Base-by-base conservation (phyloP, 2,329 filamentous ascomycete species). In the Venturia asperata region DNA sequence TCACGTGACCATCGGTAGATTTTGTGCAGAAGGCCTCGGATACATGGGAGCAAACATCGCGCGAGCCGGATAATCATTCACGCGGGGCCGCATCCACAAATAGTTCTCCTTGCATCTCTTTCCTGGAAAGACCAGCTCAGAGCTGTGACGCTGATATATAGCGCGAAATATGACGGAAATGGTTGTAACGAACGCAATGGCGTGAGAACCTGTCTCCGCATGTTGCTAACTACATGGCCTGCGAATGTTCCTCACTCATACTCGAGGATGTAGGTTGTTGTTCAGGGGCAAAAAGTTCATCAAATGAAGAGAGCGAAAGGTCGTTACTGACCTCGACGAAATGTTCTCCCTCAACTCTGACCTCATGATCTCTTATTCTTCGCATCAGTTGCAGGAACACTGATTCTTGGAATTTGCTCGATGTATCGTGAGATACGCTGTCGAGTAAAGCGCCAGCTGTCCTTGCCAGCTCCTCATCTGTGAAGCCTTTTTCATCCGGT, bases 351-450 rank as follows among this genome's bases (percentile, higher is more conserved):
- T 90, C 82, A 45, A 94, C 85, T 61, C 83, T 83, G 17, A 92
- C 85, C 76, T 94, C 87, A 65, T 83, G 81, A 71, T 90, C 86
- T 63, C 88, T 83, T 64, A 94, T 83, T 66, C 85, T 83, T 37
- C 88, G 84, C 90, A 95, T 94, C 58, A 95, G 78, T 4, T 83
- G 81, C 0, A 93, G 77, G 71, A 95, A 95, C 66, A 84, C 84
- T 69, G 89, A 92, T 71, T 92, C 85, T 70, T 86, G 85, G 74
- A 94, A 94, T 72, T 93, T 93, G 60, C 85, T 78, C 65, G 83
- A 87, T 66, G 85, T 82, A 69, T 93, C 87, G 70, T 87, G 80
- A 24, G 84, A 81, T 15, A 95, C 84, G 45, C 85, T 86, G 64
- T 87, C 81, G 5, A 94, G 79, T 4, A 95, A 80, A 66, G 87